Base-by-base conservation (phyloP, 352 stramenopile species). In the Phytophthora cajani region DNA sequence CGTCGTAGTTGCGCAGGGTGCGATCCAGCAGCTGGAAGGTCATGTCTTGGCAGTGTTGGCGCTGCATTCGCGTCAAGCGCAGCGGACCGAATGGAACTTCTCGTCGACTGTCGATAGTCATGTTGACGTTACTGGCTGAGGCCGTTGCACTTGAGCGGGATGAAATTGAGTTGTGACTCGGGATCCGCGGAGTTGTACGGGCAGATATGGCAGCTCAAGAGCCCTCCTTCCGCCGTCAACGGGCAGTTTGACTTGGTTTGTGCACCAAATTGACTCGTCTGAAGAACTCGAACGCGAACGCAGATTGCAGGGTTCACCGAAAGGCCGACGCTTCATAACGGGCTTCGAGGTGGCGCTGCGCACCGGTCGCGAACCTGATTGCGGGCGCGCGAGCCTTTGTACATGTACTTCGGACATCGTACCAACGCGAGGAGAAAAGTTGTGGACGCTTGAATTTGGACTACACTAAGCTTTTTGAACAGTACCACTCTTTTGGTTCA, bases 11-110 rank as follows among this genome's bases (percentile, higher is more conserved):
- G 56, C 64, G 64, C 19, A 65, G 47, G 8, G 57, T 66, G 40
- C 64, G 57, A 32, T 71, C 64, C 10, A 71, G 64, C 64, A 71
- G 33, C 19, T 71, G 64, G 23, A 65, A 58, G 10, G 40, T 46
- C 21, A 59, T 11, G 23, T 67, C 61, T 5, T 51, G 52, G 16
- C 52, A 62, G 6, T 50, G 52, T 25, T 56, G 52, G 11, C 56
- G n/a, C 51, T 68, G 38, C n/a, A 27, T 40, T 7, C n/a, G 19
- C 9, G 59, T 58, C 19, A 66, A 27, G 25, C 55, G 12, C 9
- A 66, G 59, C 30, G 32, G 59, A 6, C 9, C 47, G 46, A 66
- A 66, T 4, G 59, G 47, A 6, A 38, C 19, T 59, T 44, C 36
- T 44, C 32, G 58, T 9, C 36, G 56, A 32, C n/a, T 51, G 8